Base-by-base conservation (phyloP, 805 yeast genomes). In the Lipomyces sp. region DNA sequence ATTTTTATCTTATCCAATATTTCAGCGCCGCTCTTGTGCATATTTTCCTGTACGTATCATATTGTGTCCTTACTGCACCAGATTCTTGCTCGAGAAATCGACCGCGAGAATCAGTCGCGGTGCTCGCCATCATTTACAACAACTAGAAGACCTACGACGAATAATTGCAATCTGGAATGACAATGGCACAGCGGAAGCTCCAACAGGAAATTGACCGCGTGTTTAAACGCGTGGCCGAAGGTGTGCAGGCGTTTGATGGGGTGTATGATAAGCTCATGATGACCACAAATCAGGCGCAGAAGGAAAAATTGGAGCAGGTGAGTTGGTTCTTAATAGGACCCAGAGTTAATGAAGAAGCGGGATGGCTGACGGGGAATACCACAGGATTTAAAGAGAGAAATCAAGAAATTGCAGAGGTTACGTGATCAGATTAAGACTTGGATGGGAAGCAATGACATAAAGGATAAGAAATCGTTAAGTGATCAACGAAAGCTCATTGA, bases 391-490 rank as follows among this genome's bases (percentile, higher is more conserved):
- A 93, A 95, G 80, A 88, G 95, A 74, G 98, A 95, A 78, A 93
- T 95, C 78, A 94, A 95, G 79, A 94, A 92, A 78, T 83, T 94
- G 65, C 99, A 94, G 77, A 86, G 97, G 76, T 87, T 89, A 73
- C 85, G 98, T 76, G 99, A 94, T 78, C 98, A 92, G 80, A 90
- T 94, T 73, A 94, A 94, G 80, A 90, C 90, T 64, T 94, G 99
- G 99, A 80, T 92, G 76, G 86, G 94, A 54, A 93, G 94, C 72
- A 90, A 88, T 72, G 96, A 93, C 69, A 92, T 93, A 57, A 92
- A 96, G 77, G 96, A 94, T 73, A 95, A 92, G 76, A 90, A 89
- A 73, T 84, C 87, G 59, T 80, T 91, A 70, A 82, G 88, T 64
- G 98, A 94, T 73, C 90, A 92, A 74, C 82, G 95, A 69, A 81